Evolutionary conservation across 1,139 yeast genomes (phyloP), one percentile per base, ranked within the genome.

Genomic region (Suhomyces bribrorum): DNA sequence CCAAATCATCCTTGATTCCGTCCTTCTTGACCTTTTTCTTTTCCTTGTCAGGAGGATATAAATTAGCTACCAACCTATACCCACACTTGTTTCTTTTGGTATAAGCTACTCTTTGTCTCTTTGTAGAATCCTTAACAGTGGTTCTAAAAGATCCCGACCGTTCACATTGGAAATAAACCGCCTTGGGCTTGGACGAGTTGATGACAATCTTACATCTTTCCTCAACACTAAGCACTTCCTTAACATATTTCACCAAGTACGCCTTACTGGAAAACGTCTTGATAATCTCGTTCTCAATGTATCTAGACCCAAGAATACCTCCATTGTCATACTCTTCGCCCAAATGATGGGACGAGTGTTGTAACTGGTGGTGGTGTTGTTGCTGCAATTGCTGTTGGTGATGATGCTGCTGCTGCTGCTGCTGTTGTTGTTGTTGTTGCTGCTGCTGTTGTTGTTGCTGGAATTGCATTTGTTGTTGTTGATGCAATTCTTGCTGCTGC

Each of bases 151-250:
- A 59, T 2, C 78, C 78, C 7, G 73, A 64, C 38, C 76, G 57
- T 51, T 73, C 78, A 52, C 78, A 73, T 52, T 71, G 77, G 56
- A 72, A 73, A 53, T 73, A 73, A 12, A 73, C 73, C 2, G 78
- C 78, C 53, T 73, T 72, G 15, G 77, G 76, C 52, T 73, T 73
- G 16, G 75, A 69, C 25, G 74, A 67, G 52, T 70, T 70, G 49
- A 73, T 72, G 32, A 73, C 78, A 50, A 73, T 71, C 51, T 71
- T 64, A 53, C 77, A 70, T 42, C 66, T 68, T 50, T 73, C 78
- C 47, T 69, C 73, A 32, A 63, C 66, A 44, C 69, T 66, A 40
- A 73, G 64, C 26, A 60, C 62, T 30, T 62, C 61, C 52, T 72
- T 72, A 29, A 73, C 77, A 48, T 56, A 72, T 48, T 65, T 64